Evolutionary conservation across 164 flowering plant genomes (phyloP).

Genomic region (Stephania cephalantha): DNA sequence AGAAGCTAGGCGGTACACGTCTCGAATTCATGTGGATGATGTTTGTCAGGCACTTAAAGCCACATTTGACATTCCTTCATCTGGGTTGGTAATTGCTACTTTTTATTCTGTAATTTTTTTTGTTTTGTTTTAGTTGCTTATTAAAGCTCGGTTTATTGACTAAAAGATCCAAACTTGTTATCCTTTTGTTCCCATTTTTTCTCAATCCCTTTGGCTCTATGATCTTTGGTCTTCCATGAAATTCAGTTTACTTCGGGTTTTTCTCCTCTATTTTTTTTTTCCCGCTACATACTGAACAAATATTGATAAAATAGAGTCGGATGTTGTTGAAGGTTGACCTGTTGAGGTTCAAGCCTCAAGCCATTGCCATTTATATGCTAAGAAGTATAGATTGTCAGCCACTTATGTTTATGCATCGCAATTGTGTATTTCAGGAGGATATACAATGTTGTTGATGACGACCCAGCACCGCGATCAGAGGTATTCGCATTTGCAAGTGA

Average conservation of each 20-base stretch:
- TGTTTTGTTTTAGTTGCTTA: background rate
- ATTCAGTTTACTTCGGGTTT: background rate
- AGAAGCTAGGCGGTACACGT: slow-evolving; percentile 49
- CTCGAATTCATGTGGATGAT: slow-evolving; percentile 86
- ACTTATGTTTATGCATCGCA: background rate
- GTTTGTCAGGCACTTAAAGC: slow-evolving; percentile 78
- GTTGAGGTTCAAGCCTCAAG: background rate
- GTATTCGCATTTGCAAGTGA: slow-evolving; percentile 63
- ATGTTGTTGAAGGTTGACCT: background rate
- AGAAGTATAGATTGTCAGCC: background rate
- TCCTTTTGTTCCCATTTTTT: background rate
- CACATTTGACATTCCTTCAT: slow-evolving; percentile 36
- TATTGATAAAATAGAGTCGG: background rate
- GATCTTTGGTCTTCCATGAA: background rate
- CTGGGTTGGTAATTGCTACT: slow-evolving; percentile 7
- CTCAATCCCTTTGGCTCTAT: background rate
- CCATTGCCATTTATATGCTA: background rate
- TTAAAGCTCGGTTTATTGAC: background rate
- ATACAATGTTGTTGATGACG: slow-evolving; percentile 82
- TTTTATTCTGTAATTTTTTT: background rate
- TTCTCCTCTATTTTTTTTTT: too few relatives aligned
- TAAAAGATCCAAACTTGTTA: background rate
- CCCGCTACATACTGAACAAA: background rate
- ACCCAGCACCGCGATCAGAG: slow-evolving; percentile 70
- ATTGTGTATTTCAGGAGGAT: slow-evolving; percentile 39